These are phyloP conservation scores for Rhododendron mucronatum DNA, from an alignment of 148 eudicot species.

Conservation along the genomic window DNA sequence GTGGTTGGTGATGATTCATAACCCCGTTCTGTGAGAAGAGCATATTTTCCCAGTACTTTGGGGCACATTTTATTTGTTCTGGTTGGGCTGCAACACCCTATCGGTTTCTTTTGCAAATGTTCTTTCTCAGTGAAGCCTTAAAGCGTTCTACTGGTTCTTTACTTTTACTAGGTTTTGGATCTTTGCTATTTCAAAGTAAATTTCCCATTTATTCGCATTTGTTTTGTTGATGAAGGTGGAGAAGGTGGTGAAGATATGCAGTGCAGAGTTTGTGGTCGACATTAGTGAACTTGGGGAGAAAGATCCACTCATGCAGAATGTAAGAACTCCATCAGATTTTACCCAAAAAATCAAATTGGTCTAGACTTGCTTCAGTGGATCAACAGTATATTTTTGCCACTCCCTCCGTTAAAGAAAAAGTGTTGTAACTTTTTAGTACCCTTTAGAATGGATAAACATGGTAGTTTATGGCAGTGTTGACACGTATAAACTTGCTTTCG, in stretches of 20 bases:
- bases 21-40: not conserved
- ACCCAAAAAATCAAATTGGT: not conserved
- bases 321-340: constrained; percentile 20
- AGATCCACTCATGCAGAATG: constrained; percentile 50
- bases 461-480: not conserved
- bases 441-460: not conserved
- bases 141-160: not conserved
- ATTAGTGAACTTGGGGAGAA: constrained; percentile 41
- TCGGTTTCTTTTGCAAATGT: not conserved
- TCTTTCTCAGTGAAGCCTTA: not conserved
- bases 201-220: not conserved
- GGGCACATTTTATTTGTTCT: not conserved
- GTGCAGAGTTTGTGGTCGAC: constrained; percentile 41
- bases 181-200: not conserved
- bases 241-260: constrained; percentile 33
- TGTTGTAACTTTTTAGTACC: too few relatives aligned
- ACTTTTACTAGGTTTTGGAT: not conserved
- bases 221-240: constrained; percentile 38
- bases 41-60: not conserved
- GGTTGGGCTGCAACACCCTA: not conserved
- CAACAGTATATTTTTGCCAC: too few relatives aligned
- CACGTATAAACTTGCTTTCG: not conserved
- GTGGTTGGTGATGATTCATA: not conserved
- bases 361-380: not conserved
- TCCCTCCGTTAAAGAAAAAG: too few relatives aligned